phyloP scores from a whole-genome alignment of 2,329 filamentous ascomycete genomes.

The Aquanectria penicillioides region DNA sequence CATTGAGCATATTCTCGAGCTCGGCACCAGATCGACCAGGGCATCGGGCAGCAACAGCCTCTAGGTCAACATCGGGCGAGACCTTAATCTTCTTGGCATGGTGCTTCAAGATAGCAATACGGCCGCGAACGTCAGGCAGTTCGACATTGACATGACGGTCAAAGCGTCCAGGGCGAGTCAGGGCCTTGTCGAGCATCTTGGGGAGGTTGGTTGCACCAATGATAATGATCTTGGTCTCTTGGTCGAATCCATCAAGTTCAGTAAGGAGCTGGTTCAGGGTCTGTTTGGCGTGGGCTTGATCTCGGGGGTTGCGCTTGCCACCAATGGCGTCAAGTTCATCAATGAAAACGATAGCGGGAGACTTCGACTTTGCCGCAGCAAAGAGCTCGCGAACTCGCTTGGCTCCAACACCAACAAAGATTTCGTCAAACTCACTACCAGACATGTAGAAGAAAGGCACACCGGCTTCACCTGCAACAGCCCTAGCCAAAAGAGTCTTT shows the following conservation, averaged over 20 bases:
- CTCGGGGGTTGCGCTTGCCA: conserved; percentile 89
- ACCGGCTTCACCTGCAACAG: conserved; percentile 94
- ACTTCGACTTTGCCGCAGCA: conserved; percentile 81
- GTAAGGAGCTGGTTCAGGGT: conserved; percentile 97
- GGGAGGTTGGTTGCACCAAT: conserved; percentile 97
- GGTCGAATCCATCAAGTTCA: conserved; percentile 96
- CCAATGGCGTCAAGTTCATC: conserved; percentile 96
- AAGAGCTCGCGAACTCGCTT: conserved; percentile 98
- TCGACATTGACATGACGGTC: conserved; percentile 91
- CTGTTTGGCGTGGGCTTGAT: conserved; percentile 95
- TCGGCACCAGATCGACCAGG: conserved; percentile 95
- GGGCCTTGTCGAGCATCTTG: conserved; percentile 90
- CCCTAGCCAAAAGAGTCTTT: conserved; percentile 94
- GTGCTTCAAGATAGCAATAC: conserved; percentile 91
- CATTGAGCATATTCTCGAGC: conserved; percentile 95
- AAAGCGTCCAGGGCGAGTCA: conserved; percentile 94
- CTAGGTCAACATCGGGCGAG: conserved; percentile 81
- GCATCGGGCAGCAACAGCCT: conserved; percentile 85
- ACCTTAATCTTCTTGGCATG: conserved; percentile 93
- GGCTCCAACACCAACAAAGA: conserved; percentile 96
- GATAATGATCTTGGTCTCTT: conserved; percentile 93
- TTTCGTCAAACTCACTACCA: conserved; percentile 97
- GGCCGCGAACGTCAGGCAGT: conserved; percentile 91
- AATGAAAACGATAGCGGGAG: conserved; percentile 94
- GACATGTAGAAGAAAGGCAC: conserved; percentile 99